Evolutionary conservation across 2,329 filamentous ascomycete genomes (phyloP).

Genomic region (Westerdykella sp.): DNA sequence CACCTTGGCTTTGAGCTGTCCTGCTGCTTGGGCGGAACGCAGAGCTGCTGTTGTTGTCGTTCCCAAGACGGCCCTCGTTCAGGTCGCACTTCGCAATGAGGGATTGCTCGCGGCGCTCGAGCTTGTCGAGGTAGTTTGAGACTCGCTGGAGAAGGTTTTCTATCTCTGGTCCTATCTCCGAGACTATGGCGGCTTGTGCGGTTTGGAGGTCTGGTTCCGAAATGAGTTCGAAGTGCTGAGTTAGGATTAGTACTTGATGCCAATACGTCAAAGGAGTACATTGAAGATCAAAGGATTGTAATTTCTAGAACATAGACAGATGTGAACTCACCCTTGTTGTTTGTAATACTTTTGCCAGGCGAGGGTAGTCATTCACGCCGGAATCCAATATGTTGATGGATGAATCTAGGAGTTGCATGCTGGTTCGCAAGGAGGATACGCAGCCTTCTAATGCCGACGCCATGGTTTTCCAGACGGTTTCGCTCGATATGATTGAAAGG

Average conservation of each 20-base stretch:
- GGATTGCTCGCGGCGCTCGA: conserved; percentile 74
- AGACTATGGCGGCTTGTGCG: conserved; percentile 76
- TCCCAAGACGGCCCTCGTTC: conserved; percentile 64
- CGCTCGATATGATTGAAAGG: not conserved
- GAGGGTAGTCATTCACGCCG: conserved; percentile 58
- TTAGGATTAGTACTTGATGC: not conserved
- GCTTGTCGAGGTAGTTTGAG: conserved; percentile 75
- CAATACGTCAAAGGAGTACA: not conserved
- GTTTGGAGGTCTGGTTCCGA: conserved; percentile 74
- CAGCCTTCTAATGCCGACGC: conserved; percentile 50
- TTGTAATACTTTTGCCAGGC: conserved; percentile 56
- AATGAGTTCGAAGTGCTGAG: conserved; percentile 85
- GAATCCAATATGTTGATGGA: conserved; percentile 57
- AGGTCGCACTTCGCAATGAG: conserved; percentile 77
- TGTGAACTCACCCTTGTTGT: conserved; percentile 50
- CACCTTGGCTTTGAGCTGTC: conserved; percentile 19
- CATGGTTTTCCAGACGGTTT: conserved; percentile 11
- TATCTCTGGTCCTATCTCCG: conserved; percentile 86
- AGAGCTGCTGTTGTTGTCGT: conserved; percentile 22
- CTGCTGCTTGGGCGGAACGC: conserved; percentile 20
- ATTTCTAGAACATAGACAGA: not conserved
- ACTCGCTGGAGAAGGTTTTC: conserved; percentile 71
- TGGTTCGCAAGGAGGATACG: conserved; percentile 55
- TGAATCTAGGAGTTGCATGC: conserved; percentile 56
- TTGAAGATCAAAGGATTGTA: not conserved